Percentiles rank a stretch among this genome's conserved stretches.
Evolutionary conservation across 441 rosid species (phyloP).

Genomic region (Erodium trifolium): DNA sequence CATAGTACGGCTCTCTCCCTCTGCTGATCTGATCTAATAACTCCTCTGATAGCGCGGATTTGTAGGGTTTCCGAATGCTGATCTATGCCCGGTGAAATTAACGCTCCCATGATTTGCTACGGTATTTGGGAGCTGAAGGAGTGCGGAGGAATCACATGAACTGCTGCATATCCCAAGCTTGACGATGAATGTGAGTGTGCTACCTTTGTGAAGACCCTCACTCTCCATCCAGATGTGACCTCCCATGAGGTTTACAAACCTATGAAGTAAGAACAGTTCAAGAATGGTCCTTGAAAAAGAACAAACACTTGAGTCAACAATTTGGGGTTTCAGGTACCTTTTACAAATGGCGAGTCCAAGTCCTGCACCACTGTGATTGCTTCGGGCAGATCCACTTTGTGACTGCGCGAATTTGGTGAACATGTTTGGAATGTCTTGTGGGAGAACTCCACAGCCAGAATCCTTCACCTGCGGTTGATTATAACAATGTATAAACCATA

Average conservation of each 20-base stretch:
- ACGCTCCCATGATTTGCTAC: background rate
- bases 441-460: slow-evolving; percentile 69
- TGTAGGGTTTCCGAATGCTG: background rate
- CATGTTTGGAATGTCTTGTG: slow-evolving; percentile 57
- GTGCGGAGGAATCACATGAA: background rate
- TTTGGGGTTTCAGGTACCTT: slow-evolving; percentile 35
- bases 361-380: slow-evolving; percentile 41
- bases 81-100: background rate
- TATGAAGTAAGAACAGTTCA: slow-evolving; percentile 23
- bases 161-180: slow-evolving; percentile 39
- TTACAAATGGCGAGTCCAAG: slow-evolving; percentile 87
- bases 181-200: slow-evolving; percentile 49
- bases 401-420: slow-evolving; percentile 61
- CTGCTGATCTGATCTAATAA: background rate
- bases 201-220: slow-evolving; percentile 67
- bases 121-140: background rate
- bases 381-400: slow-evolving; percentile 39
- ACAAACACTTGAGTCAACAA: no score
- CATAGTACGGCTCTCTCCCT: no score
- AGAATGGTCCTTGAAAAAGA: background rate
- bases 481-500: background rate
- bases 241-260: slow-evolving; percentile 82
- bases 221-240: slow-evolving; percentile 89
- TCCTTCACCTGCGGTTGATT: slow-evolving; percentile 56
- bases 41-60: background rate